phyloP scores from a whole-genome alignment of 495 filamentous ascomycete genomes.

The Annulohypoxylon nitens region DNA sequence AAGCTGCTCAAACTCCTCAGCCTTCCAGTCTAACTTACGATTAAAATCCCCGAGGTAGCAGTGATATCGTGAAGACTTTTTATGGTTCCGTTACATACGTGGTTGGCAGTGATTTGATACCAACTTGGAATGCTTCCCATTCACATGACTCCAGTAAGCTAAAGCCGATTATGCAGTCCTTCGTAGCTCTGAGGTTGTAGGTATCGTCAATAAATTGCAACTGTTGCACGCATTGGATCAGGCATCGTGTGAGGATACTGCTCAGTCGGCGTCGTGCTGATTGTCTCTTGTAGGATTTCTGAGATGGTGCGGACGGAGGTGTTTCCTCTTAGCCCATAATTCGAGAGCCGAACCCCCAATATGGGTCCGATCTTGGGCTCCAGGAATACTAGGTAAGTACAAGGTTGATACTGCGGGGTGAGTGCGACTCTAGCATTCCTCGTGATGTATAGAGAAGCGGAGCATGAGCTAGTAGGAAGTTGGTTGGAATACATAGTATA shows the following conservation, averaged over 20 bases:
- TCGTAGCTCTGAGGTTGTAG: constrained; percentile 11
- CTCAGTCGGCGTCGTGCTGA: background rate
- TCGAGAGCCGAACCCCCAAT: background rate
- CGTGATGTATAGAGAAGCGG: constrained; percentile 1
- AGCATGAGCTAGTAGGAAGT: background rate
- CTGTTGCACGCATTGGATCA: constrained; percentile 10
- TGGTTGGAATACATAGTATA: background rate
- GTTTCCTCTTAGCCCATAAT: background rate
- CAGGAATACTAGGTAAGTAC: background rate
- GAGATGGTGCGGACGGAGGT: background rate
- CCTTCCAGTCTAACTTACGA: constrained; percentile 16
- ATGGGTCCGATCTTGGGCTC: background rate
- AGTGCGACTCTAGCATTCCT: background rate
- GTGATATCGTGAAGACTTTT: constrained; percentile 28
- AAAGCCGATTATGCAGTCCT: constrained; percentile 26
- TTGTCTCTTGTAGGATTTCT: background rate
- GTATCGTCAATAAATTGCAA: constrained; percentile 1
- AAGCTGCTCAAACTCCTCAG: constrained; percentile 6
- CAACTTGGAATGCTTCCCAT: constrained; percentile 9
- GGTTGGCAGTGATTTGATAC: constrained; percentile 44
- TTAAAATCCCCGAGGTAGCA: constrained; percentile 37
- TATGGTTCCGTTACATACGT: constrained; percentile 32
- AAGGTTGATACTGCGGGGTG: constrained; percentile 22
- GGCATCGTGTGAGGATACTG: background rate
- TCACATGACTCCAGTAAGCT: constrained; percentile 38